Base-by-base conservation (phyloP, 306 rosid species). In the Parietaria judaica region DNA sequence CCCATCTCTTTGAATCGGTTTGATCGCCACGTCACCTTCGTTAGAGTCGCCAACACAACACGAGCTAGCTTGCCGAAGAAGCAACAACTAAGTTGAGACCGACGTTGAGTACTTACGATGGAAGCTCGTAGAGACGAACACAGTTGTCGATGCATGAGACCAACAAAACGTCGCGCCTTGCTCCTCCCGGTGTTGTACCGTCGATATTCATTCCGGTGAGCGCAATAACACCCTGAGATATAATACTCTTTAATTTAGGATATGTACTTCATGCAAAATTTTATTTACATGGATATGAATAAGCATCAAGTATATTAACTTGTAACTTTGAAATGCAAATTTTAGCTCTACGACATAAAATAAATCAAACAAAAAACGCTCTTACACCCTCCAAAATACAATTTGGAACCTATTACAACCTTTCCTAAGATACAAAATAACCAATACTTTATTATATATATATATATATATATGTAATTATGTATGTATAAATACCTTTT, bases 21-120 rank as follows among this genome's bases (percentile, higher is more conserved):
- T 8, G 13, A n/a, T 34, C 6, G 4, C 14, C 5, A 8, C 23
- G 17, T 56, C 23, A 55, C 34, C 9, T 31, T 23, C n/a, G 9
- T 14, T 54, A 41, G 39, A 63, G n/a, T n/a, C n/a, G n/a, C n/a
- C n/a, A n/a, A n/a, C n/a, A n/a, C n/a, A n/a, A n/a, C n/a, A n/a
- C n/a, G n/a, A n/a, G n/a, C n/a, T n/a, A n/a, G n/a, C n/a, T n/a
- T 10, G 5, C 11, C 35, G 31, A 3, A 12, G 6, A 48, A 1
- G 58, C 15, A 59, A 56, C n/a, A 13, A n/a, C 2, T 16, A 56
- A 38, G 10, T 11, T 3, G 46, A 39, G 44, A 39, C 44, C 5
- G 5, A 39, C n/a, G n/a, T n/a, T n/a, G n/a, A n/a, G 47, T 3
- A 82, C 88, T 70, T 51, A 78, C 82, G 68, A 73, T 65, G 89